A percentile compares a stretch with the other conserved stretches of the same genome.
Evolutionary conservation across 2,329 filamentous ascomycete species (phyloP).

Genomic region (Clarireedia sp.): DNA sequence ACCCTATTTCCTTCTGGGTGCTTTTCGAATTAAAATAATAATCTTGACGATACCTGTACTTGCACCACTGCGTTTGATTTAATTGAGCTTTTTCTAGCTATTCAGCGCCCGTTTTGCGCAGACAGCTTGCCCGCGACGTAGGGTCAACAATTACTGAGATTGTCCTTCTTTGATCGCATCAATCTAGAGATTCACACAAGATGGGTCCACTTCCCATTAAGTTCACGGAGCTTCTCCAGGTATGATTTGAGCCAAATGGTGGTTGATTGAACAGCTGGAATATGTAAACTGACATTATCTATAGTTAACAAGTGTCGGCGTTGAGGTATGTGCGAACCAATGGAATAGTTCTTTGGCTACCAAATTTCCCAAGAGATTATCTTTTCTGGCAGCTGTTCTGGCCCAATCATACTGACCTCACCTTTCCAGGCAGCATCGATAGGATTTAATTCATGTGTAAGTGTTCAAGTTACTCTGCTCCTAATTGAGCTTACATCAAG

Average conservation of each 20-base stretch:
- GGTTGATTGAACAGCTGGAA: slow-evolving; percentile 56
- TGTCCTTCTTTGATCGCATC: slow-evolving; percentile 20
- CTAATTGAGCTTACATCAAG: slow-evolving; percentile 9
- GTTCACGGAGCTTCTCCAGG: slow-evolving; percentile 85
- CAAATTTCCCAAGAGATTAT: background rate
- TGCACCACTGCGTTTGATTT: slow-evolving; percentile 14
- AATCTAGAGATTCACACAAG: slow-evolving; percentile 12
- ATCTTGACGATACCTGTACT: slow-evolving; percentile 12
- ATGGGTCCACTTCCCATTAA: slow-evolving; percentile 67
- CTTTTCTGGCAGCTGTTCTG: slow-evolving; percentile 10
- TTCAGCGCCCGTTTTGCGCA: slow-evolving; percentile 7
- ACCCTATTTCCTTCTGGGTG: slow-evolving; percentile 17
- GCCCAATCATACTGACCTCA: slow-evolving; percentile 22
- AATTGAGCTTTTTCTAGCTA: slow-evolving; percentile 21
- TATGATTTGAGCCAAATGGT: slow-evolving; percentile 80
- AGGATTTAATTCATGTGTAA: slow-evolving; percentile 81
- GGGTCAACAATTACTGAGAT: slow-evolving; percentile 12
- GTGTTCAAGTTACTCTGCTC: slow-evolving; percentile 29
- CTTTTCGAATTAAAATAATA: slow-evolving; percentile 18
- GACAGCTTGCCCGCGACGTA: slow-evolving; percentile 5
- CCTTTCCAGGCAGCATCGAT: slow-evolving; percentile 56
- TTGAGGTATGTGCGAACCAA: slow-evolving; percentile 39
- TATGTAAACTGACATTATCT: slow-evolving; percentile 21
- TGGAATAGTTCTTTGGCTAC: slow-evolving; percentile 9
- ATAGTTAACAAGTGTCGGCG: slow-evolving; percentile 45